A percentile compares a stretch with the other conserved stretches of the same genome.
These are phyloP conservation scores for Sporothrix protearum DNA, from an alignment of 2,329 filamentous ascomycete genomes.

Conservation along the genomic window DNA sequence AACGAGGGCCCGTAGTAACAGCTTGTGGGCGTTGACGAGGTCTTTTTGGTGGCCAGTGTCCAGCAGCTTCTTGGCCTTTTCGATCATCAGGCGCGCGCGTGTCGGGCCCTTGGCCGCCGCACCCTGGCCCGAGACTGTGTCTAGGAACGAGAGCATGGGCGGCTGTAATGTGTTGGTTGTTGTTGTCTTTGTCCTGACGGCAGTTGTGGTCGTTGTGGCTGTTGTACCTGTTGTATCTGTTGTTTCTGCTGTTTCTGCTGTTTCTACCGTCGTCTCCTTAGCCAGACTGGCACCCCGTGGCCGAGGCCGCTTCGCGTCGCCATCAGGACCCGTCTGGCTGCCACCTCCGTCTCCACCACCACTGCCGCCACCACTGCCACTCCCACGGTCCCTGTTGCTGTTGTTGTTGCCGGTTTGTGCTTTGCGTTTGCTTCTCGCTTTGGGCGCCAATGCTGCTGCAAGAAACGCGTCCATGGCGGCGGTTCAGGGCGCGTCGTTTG, in stretches of 20 bases:
- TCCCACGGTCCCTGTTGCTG: background rate
- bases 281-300: background rate
- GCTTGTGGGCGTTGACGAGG: background rate
- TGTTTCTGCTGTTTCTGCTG: background rate
- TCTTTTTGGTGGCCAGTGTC: background rate
- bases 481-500: background rate
- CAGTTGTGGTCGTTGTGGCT: background rate
- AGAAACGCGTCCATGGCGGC: constrained; percentile 16
- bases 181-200: background rate
- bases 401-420: background rate
- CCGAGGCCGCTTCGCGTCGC: background rate
- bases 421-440: background rate
- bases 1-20: constrained; percentile 20
- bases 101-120: background rate
- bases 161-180: background rate
- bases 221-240: background rate
- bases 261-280: background rate
- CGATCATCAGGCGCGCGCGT: background rate
- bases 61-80: background rate
- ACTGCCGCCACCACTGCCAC: background rate
- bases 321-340: background rate
- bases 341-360: background rate
- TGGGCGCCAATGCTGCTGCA: constrained; percentile 10
- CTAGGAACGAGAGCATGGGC: constrained; percentile 13
- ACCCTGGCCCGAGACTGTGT: background rate